Base-by-base conservation (phyloP, 352 stramenopile genomes). In the Globisporangium uncinulatum region DNA sequence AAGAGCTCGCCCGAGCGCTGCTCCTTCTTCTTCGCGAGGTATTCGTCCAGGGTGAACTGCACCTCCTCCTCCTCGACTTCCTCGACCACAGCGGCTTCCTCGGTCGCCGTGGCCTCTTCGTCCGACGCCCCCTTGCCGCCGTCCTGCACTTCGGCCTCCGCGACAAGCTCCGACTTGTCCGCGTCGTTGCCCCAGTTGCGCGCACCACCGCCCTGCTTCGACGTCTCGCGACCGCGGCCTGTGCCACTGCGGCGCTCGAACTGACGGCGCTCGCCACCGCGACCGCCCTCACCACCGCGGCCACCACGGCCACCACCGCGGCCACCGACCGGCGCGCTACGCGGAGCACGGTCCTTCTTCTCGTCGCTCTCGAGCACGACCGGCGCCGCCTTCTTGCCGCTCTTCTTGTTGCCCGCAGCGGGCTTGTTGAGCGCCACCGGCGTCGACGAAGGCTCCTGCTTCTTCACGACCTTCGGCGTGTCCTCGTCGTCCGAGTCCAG, bases 101-200 rank as follows among this genome's bases (percentile, higher is more conserved):
- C 65, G 61, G 39, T 69, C 71, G 59, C 77, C 66, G 69, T 67
- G 52, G 80, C 76, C 55, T 92, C 84, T 43, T 89, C 83, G 49
- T 76, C 79, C 42, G 65, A 76, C 32, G 54, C 54, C 17, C 50
- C 58, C 72, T 84, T 83, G 34, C 66, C 77, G 48, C 66, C 70
- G 39, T 88, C 78, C 66, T 86, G 73, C 42, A 73, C 67, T 45
- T 61, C 74, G 21, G 78, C 78, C 65, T 86, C 76, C 32, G 73
- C 73, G 32, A 64, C 58, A 73, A 97, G 88, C 64, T 95, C 89
- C 49, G 82, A 83, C 69, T 96, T 89, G 73, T 97, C 92, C 62
- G 94, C 74, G 58, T 96, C 82, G 81, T 98, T 97, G 70, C 95
- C 95, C 95, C 95, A 99, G 83, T 99, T 99, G 76, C 82, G 91